These are phyloP conservation scores for Oldenlandia corymbosa DNA, from an alignment of 257 asterid genomes.

Conservation along the genomic window DNA sequence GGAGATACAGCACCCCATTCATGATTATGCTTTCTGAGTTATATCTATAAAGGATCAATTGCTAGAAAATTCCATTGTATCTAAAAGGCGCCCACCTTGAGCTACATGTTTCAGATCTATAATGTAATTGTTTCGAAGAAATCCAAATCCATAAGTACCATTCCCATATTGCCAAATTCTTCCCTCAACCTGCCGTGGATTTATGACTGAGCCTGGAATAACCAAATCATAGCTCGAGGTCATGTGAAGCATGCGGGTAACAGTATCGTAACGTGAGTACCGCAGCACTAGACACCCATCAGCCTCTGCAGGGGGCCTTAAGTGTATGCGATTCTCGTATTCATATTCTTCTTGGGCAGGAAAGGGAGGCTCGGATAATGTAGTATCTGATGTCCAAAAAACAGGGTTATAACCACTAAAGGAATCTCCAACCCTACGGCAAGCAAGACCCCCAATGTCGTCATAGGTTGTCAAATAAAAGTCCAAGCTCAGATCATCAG, in stretches of 20 bases:
- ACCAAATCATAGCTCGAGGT: constrained; percentile 75
- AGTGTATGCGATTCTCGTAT: constrained; percentile 53
- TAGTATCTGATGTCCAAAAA: constrained; percentile 66
- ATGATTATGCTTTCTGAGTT: not conserved
- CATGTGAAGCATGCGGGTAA: constrained; percentile 57
- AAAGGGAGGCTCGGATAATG: constrained; percentile 54
- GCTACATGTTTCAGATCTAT: constrained; percentile 67
- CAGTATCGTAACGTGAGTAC: constrained; percentile 27
- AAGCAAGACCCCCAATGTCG: constrained; percentile 75
- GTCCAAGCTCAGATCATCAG: constrained; percentile 63
- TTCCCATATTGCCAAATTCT: constrained; percentile 70
- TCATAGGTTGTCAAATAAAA: constrained; percentile 77
- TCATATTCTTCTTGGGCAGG: constrained; percentile 55
- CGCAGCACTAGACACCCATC: constrained; percentile 25
- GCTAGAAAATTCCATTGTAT: constrained; percentile 30
- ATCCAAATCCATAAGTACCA: constrained; percentile 82
- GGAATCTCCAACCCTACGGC: constrained; percentile 74
- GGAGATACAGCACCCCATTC: not conserved
- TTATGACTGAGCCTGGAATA: constrained; percentile 47
- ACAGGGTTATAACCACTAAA: constrained; percentile 46
- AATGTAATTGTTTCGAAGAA: constrained; percentile 50
- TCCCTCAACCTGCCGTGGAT: constrained; percentile 62
- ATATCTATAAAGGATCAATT: constrained; percentile 19
- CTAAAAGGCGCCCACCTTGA: constrained; percentile 45
- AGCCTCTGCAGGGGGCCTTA: constrained; percentile 41